Evolutionary conservation across 345 rosid genomes (phyloP), one percentile per base, ranked within the genome.

Genomic region (Populus davidiana): DNA sequence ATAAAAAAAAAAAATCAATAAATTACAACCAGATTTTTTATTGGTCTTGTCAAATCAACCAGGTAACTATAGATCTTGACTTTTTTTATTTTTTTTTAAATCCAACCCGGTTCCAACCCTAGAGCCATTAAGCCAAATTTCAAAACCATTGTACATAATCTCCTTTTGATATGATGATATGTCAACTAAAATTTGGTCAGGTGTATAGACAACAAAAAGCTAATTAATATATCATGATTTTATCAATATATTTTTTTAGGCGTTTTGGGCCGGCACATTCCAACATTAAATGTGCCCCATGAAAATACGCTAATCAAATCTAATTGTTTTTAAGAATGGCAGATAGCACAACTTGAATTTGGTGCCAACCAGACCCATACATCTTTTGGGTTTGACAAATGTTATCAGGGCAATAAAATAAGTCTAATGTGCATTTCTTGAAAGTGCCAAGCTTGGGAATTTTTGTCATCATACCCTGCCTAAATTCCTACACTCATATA

Each of bases 41-140:
- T 31, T 31, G 33, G 0, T 31, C 3, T 31, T 31, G 0, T 0
- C 4, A 31, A 0, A 1, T 31, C 4, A 31, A 31, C 0, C 4
- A 0, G 4, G 33, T 3, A 27, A 27, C 27, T 27, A 27, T 0
- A 0, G 2, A 4, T 31, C 0, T 31, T 31, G 0, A 2, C 4
- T 3, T 31, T 31, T 3, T 31, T 0, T 31, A 31, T 31, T 31
- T 31, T 31, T 31, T 2, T 0, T 1, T 2, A 31, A 31, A 31
- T 31, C 0, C 0, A 0, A 0, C 4, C 4, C 4, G 2, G 33
- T 31, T 31, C 0, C 0, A 31, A 4, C 4, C 4, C 0, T 2
- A 2, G 1, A 31, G 3, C 4, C 4, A 3, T 1, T 0, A 0
- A 31, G 27, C 4, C 0, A 0, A 1, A 2, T 31, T 31, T 31